These are phyloP conservation scores for Nemania abortiva DNA, from an alignment of 2,329 filamentous ascomycete genomes.

Conservation along the genomic window DNA sequence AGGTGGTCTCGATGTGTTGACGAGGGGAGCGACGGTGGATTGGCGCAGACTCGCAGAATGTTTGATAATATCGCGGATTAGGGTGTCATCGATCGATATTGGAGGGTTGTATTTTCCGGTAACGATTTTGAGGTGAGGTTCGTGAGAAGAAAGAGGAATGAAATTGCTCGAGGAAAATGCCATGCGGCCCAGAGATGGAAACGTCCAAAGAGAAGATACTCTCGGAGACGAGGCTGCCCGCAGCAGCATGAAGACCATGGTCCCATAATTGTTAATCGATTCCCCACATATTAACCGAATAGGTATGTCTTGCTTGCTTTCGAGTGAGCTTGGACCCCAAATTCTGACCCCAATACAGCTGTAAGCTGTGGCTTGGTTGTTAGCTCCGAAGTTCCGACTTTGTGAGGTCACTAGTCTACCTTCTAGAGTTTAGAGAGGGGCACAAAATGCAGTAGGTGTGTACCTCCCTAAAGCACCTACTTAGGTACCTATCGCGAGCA, in stretches of 20 bases:
- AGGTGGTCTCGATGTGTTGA: not conserved
- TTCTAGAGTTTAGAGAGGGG: not conserved
- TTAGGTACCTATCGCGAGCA: not conserved
- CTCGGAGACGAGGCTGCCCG: slow-evolving; percentile 39
- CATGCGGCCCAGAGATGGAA: slow-evolving; percentile 3
- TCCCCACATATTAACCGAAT: not conserved
- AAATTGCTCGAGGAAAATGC: slow-evolving; percentile 17
- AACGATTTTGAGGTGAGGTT: not conserved
- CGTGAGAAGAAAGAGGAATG: not conserved
- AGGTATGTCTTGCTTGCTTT: not conserved
- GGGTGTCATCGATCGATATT: not conserved
- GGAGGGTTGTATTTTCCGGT: not conserved
- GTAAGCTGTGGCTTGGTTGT: not conserved
- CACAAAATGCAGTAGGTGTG: not conserved
- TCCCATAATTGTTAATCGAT: slow-evolving; percentile 4
- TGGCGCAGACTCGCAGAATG: slow-evolving; percentile 11
- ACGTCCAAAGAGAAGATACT: slow-evolving; percentile 22
- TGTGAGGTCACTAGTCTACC: slow-evolving; percentile 4
- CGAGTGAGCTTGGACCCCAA: not conserved
- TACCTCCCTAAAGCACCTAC: not conserved
- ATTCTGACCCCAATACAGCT: not conserved
- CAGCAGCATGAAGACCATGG: slow-evolving; percentile 31
- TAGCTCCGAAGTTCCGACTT: slow-evolving; percentile 1
- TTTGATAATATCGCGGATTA: not conserved
- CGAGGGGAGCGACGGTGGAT: slow-evolving; percentile 15